Conservation (phyloP, 2,329 filamentous ascomycete species). For the Blastomyces parvus region DNA sequence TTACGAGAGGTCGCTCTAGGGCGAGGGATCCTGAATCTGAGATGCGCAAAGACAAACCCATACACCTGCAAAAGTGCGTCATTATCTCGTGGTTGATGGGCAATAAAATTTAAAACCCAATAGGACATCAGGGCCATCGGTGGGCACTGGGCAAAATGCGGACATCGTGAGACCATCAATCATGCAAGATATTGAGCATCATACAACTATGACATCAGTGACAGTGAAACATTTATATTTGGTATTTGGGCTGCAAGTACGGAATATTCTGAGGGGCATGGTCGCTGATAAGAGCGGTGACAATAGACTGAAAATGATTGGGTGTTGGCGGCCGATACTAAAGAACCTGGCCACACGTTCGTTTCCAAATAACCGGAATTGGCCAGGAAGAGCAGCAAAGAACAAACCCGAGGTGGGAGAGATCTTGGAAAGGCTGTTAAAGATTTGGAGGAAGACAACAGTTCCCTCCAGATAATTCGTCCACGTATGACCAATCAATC, state of each 20-base stretch:
- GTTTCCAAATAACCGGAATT: not conserved
- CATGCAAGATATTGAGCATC: not conserved
- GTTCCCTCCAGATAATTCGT: not conserved
- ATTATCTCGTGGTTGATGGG: not conserved
- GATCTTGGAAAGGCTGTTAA: not conserved
- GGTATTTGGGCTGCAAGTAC: not conserved
- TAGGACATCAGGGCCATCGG: not conserved
- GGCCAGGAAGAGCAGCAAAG: not conserved
- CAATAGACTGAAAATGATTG: not conserved
- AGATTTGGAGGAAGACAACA: not conserved
- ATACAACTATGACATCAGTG: conserved; percentile 2
- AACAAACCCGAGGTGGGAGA: not conserved
- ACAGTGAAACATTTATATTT: not conserved
- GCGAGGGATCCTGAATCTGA: too few species aligned
- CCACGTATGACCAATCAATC: conserved; percentile 7
- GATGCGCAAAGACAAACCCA: not conserved
- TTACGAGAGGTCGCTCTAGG: not conserved
- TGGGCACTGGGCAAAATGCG: not conserved
- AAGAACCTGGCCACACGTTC: not conserved
- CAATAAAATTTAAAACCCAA: not conserved
- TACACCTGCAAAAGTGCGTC: not conserved
- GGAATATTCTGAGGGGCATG: not conserved
- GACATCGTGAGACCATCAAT: not conserved
- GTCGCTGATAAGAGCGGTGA: not conserved
- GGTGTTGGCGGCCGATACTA: not conserved